These are phyloP conservation scores for Stephanodiscus triporus DNA, from an alignment of 108 stramenopile species.

Conservation along the genomic window DNA sequence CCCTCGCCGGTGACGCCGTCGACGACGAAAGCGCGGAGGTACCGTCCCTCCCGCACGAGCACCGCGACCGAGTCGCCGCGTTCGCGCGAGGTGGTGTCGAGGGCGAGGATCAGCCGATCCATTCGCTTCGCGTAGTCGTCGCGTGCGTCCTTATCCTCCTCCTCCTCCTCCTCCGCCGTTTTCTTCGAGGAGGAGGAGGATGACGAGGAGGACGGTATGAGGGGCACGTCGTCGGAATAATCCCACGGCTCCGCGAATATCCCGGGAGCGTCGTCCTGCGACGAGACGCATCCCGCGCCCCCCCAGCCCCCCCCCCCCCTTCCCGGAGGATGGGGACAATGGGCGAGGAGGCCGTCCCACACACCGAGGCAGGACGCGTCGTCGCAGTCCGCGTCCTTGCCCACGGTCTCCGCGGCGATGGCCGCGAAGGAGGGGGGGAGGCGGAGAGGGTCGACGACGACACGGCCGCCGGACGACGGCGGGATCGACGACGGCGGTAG, in stretches of 20 bases:
- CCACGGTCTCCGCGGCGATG: slow-evolving; percentile 73
- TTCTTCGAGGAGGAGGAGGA: background rate
- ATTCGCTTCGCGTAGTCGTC: slow-evolving; percentile 50
- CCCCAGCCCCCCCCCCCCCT: background rate
- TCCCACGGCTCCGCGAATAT: slow-evolving; percentile 82
- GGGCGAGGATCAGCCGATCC: slow-evolving; percentile 56
- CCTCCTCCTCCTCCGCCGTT: background rate
- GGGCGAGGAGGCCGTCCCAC: slow-evolving; percentile 85
- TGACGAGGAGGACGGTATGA: background rate
- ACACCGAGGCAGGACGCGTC: slow-evolving; percentile 76
- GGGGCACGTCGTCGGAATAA: slow-evolving; percentile 49
- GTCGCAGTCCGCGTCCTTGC: slow-evolving; percentile 78
- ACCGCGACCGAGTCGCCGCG: slow-evolving; percentile 59
- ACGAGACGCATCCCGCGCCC: slow-evolving; percentile 77
- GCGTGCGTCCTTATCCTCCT: background rate
- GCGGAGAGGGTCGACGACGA: background rate
- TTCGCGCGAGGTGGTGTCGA: slow-evolving; percentile 45
- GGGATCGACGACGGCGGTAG: background rate
- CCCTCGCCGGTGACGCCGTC: slow-evolving; percentile 66
- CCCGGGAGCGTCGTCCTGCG: slow-evolving; percentile 86
- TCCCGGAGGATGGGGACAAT: slow-evolving; percentile 65
- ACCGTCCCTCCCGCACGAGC: slow-evolving; percentile 59
- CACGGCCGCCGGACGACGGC: background rate
- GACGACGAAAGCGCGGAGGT: slow-evolving; percentile 65
- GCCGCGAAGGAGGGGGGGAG: background rate